Evolutionary conservation across 176 grass and related monocot genomes (phyloP).

Genomic region (Areca catechu): DNA sequence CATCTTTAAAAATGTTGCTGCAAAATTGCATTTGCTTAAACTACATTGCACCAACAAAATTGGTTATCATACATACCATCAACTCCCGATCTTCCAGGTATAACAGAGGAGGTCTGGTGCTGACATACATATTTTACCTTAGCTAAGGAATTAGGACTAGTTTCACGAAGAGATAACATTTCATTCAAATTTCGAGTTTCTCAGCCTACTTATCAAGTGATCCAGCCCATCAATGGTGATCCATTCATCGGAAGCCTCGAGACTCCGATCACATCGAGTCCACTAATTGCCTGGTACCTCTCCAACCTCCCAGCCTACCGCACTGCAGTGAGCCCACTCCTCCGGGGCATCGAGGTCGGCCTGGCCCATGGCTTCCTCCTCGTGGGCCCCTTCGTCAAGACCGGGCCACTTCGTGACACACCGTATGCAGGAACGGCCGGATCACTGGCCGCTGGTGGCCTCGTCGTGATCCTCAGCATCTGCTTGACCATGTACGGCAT

Average conservation of each 20-base stretch:
- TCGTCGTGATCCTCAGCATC: constrained; percentile 82
- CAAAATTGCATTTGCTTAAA: too few species aligned
- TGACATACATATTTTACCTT: too few species aligned
- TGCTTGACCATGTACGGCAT: constrained; percentile 86
- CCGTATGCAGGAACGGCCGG: constrained; percentile 57
- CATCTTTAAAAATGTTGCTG: too few species aligned
- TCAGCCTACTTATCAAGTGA: constrained; percentile 77
- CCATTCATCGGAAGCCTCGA: constrained; percentile 90
- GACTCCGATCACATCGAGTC: constrained; percentile 86
- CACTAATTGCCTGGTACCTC: constrained; percentile 81
- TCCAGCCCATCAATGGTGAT: constrained; percentile 96
- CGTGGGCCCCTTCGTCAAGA: constrained; percentile 78
- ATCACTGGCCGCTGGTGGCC: constrained; percentile 40
- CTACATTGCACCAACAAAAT: too few species aligned
- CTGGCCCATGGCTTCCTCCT: constrained; percentile 91
- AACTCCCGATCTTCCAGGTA: too few species aligned
- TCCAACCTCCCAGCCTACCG: constrained; percentile 98
- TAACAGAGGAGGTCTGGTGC: too few species aligned
- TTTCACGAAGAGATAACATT: too few species aligned
- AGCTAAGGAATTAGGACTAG: too few species aligned
- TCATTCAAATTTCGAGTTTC: background rate
- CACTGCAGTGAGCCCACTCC: constrained; percentile 86
- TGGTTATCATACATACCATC: too few species aligned
- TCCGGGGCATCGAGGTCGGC: constrained; percentile 85
- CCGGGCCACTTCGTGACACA: constrained; percentile 91